Evolutionary conservation across 2,329 filamentous ascomycete genomes (phyloP), one percentile per base, ranked within the genome.

Genomic region (Fusarium miscanthi): DNA sequence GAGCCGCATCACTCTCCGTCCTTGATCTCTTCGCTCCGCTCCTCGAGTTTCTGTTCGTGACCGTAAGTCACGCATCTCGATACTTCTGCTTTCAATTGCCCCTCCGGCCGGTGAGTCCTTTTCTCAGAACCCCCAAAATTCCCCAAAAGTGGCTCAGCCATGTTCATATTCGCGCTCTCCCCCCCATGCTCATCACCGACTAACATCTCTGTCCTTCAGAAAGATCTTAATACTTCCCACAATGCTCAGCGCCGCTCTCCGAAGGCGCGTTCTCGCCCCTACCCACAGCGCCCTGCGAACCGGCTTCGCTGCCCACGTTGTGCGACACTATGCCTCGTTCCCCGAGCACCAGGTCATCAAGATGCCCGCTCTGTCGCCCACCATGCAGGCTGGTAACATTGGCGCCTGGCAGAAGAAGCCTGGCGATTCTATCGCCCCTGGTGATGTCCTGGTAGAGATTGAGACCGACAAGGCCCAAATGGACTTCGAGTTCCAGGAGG

Each of bases 401-500:
- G 97, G 96, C 79, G 87, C 91, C 74, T 99, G 96, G 96, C 94
- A 98, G 87, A 99, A 98, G 90, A 97, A 98, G 87, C 88, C 91
- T 76, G 96, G 96, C 81, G 96, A 99, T 84, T 81, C 87, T 72
- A 91, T 99, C 82, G 87, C 90, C 65, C 95, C 97, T 58, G 96
- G 96, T 82, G 96, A 99, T 82, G 96, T 99, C 51, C 87, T 99
- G 77, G 95, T 97, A 77, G 95, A 97, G 88, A 97, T 98, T 80
- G 96, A 99, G 89, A 99, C 96, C 78, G 96, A 99, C 86, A 99
- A 99, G 89, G 96, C 96, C 74, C 96, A 98, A 87, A 99, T 99
- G 96, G 96, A 99, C 87, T 98, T 99, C 83, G 96, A 99, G 85
- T 98, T 97, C 85, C 96, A 99, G 85, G 96, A 99, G 80, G 96